Evolutionary conservation across 2,329 filamentous ascomycete genomes (phyloP).

Genomic region (Monilinia polystroma): DNA sequence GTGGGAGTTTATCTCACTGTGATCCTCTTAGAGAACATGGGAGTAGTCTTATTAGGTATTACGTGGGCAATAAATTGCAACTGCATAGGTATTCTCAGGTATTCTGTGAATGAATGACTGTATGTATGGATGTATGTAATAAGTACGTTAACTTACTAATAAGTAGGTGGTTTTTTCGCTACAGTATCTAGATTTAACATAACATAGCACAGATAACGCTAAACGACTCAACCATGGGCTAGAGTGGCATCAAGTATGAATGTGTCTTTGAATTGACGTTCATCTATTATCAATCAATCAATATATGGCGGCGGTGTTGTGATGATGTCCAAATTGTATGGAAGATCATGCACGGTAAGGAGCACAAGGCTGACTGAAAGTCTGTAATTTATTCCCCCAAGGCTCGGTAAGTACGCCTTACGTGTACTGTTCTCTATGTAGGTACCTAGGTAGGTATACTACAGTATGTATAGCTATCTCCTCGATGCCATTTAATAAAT

Average conservation of each 20-base stretch:
- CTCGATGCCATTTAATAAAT: constrained; percentile 1
- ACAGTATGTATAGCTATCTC: not conserved
- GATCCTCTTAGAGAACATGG: not conserved
- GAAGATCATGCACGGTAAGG: not conserved
- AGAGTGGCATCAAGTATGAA: no score
- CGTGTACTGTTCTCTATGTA: constrained; percentile 15
- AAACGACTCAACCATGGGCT: no score
- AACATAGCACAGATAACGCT: no score
- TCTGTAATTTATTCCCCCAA: constrained; percentile 17
- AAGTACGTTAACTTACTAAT: no score
- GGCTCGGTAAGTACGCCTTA: constrained; percentile 19
- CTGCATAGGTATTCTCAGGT: no score
- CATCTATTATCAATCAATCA: no score
- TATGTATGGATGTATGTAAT: no score
- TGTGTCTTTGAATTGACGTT: no score
- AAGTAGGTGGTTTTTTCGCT: no score
- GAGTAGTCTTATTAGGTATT: not conserved
- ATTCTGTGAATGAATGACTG: no score
- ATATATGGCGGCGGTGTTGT: not conserved
- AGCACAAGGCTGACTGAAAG: constrained; percentile 1
- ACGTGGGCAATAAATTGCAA: no score
- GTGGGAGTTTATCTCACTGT: not conserved
- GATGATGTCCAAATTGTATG: not conserved
- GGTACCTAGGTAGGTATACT: not conserved
- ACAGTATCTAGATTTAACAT: no score